Conservation (phyloP, 2,329 filamentous ascomycete genomes). For the Epichloe hybrida region DNA sequence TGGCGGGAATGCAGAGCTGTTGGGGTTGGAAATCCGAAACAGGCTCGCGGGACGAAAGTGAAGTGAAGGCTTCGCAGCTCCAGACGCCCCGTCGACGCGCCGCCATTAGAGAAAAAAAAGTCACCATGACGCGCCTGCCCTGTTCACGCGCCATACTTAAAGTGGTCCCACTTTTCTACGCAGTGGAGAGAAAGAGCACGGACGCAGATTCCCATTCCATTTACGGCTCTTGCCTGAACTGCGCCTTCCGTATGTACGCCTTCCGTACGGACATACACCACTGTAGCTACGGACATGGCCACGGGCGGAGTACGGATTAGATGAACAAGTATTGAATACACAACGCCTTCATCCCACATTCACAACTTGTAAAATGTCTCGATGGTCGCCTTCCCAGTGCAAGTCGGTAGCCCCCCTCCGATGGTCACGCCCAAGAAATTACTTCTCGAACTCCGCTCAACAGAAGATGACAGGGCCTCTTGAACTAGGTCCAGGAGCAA, state of each 20-base stretch:
- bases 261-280: no score
- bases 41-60: background rate
- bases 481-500: conserved; percentile 21
- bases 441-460: background rate
- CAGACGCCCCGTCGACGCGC: background rate
- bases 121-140: conserved; percentile 3
- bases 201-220: no score
- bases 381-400: conserved; percentile 25
- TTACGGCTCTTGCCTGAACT: no score
- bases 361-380: conserved; percentile 23
- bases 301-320: no score
- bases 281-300: no score
- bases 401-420: conserved; percentile 17
- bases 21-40: background rate
- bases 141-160: conserved; percentile 4
- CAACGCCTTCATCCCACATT: no score
- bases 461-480: conserved; percentile 2
- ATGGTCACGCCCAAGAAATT: conserved; percentile 1
- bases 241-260: no score
- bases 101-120: background rate
- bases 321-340: no score
- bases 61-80: background rate
- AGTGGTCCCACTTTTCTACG: conserved; percentile 7
- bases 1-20: background rate
- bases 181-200: no score